Conservation (phyloP, 352 stramenopile genomes). For the Phytopythium helicoides region DNA sequence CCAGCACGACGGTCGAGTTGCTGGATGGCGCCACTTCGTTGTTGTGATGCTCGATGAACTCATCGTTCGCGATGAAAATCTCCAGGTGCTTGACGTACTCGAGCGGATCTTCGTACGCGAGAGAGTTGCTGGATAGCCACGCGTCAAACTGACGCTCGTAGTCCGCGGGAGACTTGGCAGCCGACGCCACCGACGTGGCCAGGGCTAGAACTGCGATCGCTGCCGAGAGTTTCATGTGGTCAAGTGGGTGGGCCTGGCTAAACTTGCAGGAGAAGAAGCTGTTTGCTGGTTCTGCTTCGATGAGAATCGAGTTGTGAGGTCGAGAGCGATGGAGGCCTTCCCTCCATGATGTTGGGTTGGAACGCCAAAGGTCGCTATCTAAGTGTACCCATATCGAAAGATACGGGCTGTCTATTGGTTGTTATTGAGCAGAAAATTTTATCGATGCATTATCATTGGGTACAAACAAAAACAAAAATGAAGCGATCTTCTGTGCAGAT, state of each 20-base stretch:
- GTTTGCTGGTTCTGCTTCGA: too few relatives aligned
- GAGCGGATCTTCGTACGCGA: conserved; percentile 54
- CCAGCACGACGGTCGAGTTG: conserved; percentile 10
- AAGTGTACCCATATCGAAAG: conserved; percentile 7
- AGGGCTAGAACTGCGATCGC: conserved; percentile 13
- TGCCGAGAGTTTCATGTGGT: conserved; percentile 6
- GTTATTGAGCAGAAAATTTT: conserved; percentile 1
- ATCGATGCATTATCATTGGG: not conserved
- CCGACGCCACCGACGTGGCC: conserved; percentile 16
- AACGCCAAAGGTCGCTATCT: not conserved
- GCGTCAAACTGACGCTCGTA: conserved; percentile 68
- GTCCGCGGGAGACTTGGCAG: conserved; percentile 49
- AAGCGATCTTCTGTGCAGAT: too few relatives aligned
- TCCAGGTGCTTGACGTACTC: conserved; percentile 69
- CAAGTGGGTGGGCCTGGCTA: not conserved
- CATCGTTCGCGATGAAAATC: conserved; percentile 81
- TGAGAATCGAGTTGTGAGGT: too few relatives aligned
- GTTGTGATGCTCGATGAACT: conserved; percentile 89
- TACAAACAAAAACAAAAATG: too few relatives aligned
- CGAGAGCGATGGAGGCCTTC: too few relatives aligned
- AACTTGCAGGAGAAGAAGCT: too few relatives aligned
- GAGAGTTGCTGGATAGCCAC: conserved; percentile 48
- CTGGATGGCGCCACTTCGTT: not conserved
- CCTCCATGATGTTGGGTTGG: too few relatives aligned
- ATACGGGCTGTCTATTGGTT: conserved; percentile 1